Evolutionary conservation across 2,329 filamentous ascomycete species (phyloP).

Genomic region (Xylariaceae sp.): DNA sequence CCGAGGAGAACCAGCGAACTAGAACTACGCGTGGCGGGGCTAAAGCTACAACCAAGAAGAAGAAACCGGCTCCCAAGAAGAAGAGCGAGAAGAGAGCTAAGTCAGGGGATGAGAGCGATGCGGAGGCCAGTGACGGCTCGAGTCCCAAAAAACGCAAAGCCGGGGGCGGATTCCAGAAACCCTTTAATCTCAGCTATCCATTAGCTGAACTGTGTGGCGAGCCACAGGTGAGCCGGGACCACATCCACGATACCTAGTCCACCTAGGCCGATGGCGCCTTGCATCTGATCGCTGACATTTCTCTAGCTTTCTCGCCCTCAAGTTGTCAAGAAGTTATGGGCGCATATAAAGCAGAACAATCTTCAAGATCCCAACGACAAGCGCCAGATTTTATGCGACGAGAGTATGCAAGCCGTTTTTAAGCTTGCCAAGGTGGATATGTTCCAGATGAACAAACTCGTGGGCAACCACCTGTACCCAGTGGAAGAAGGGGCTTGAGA

Average conservation of each 20-base stretch:
- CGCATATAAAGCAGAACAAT: constrained; percentile 82
- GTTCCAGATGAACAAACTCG: constrained; percentile 99
- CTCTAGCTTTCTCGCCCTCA: constrained; percentile 81
- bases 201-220: constrained; percentile 68
- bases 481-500: constrained; percentile 58
- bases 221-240: constrained; percentile 50
- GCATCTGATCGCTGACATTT: constrained; percentile 6
- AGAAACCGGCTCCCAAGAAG: constrained; percentile 59
- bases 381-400: constrained; percentile 89
- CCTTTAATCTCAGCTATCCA: constrained; percentile 67
- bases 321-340: constrained; percentile 95
- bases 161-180: constrained; percentile 89
- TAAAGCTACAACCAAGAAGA: constrained; percentile 52
- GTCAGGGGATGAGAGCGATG: constrained; percentile 74
- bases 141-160: constrained; percentile 69
- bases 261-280: neutral
- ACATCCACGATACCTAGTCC: neutral
- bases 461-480: constrained; percentile 84
- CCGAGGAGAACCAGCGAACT: constrained; percentile 76
- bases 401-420: constrained; percentile 86
- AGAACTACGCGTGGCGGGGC: constrained; percentile 71
- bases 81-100: constrained; percentile 73
- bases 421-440: constrained; percentile 89
- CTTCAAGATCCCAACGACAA: constrained; percentile 90
- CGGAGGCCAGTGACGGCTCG: constrained; percentile 57